Evolutionary conservation across 1,284 basidiomycete genomes (phyloP).

Genomic region (Schizophyllum amplum): DNA sequence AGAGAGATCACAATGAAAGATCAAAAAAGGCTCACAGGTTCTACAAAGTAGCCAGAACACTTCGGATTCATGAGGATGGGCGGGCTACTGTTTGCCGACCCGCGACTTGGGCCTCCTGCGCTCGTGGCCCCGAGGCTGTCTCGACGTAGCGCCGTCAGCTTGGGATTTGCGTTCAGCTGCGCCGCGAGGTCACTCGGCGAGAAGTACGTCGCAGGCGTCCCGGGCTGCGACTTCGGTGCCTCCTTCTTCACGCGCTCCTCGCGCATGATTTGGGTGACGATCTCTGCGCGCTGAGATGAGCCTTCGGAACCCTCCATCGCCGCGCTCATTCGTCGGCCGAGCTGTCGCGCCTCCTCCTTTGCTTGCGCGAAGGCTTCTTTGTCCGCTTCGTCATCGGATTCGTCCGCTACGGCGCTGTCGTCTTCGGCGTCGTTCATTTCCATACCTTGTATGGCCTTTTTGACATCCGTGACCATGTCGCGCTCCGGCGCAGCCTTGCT

Average conservation of each 20-base stretch:
- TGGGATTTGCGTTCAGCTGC: slow-evolving; percentile 44
- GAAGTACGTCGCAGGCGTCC: slow-evolving; percentile 20
- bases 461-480: not conserved
- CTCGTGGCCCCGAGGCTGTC: slow-evolving; percentile 24
- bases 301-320: slow-evolving; percentile 18
- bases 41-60: slow-evolving; percentile 95
- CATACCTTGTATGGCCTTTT: not conserved
- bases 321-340: slow-evolving; percentile 29
- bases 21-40: slow-evolving; percentile 56
- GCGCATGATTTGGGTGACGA: not conserved
- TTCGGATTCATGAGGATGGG: slow-evolving; percentile 30
- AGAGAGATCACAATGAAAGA: not conserved
- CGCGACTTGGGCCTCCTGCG: slow-evolving; percentile 1
- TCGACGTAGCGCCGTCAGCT: slow-evolving; percentile 40
- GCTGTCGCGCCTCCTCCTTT: slow-evolving; percentile 20
- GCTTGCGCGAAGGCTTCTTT: slow-evolving; percentile 7
- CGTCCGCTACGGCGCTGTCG: not conserved
- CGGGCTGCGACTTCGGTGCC: slow-evolving; percentile 6
- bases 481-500: not conserved
- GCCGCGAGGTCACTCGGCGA: slow-evolving; percentile 39
- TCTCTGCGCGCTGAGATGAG: not conserved
- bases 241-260: not conserved
- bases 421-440: not conserved
- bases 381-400: slow-evolving; percentile 5
- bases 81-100: slow-evolving; percentile 3